phyloP scores from a whole-genome alignment of 768 basidiomycete species.

The Rhodosporidiobolus odoratus region DNA sequence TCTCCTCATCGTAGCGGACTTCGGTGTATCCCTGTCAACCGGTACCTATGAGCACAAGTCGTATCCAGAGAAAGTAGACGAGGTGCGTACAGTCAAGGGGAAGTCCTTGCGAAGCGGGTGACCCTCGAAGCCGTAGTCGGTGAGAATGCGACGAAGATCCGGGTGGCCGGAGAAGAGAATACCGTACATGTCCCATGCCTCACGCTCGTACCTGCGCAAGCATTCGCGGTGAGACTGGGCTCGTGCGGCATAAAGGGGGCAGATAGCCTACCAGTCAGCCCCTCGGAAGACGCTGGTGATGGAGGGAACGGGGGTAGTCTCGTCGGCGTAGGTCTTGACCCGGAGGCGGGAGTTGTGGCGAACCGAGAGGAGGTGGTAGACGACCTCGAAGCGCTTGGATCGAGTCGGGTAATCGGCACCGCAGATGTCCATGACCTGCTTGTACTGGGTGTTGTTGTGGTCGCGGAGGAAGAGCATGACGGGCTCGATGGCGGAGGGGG shows the following conservation, averaged over 20 bases:
- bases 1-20: conserved; percentile 81
- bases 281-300: conserved; percentile 72
- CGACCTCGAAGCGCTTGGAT: conserved; percentile 89
- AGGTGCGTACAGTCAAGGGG: conserved; percentile 71
- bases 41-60: background rate
- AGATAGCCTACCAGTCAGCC: conserved; percentile 73
- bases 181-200: conserved; percentile 96
- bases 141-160: conserved; percentile 95
- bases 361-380: conserved; percentile 86
- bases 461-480: conserved; percentile 88
- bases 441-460: conserved; percentile 92
- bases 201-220: conserved; percentile 76
- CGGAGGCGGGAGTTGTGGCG: conserved; percentile 74
- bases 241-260: background rate
- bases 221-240: background rate
- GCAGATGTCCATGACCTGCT: conserved; percentile 83
- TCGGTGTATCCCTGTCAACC: conserved; percentile 88
- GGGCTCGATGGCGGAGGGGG: conserved; percentile 73
- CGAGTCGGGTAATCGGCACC: conserved; percentile 93
- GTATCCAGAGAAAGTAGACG: background rate
- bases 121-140: conserved; percentile 84
- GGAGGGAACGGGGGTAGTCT: conserved; percentile 85
- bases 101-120: conserved; percentile 98
- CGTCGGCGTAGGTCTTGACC: conserved; percentile 95
- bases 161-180: conserved; percentile 96